These are phyloP conservation scores for Fraxinus excelsior DNA, from an alignment of 257 asterid genomes.

Conservation along the genomic window DNA sequence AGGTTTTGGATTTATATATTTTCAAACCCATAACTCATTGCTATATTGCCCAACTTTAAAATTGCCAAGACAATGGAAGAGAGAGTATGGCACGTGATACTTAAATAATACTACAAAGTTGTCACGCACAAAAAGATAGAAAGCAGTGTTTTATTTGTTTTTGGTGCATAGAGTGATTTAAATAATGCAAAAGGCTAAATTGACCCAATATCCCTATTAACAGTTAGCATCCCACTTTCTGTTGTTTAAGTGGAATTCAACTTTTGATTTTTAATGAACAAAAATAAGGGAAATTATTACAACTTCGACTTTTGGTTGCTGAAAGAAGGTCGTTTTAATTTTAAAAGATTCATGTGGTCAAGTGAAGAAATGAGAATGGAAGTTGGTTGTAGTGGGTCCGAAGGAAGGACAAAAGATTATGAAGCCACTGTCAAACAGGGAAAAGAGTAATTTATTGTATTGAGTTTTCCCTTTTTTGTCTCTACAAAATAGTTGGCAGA, in stretches of 20 bases:
- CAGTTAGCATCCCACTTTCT: slow-evolving; percentile 25
- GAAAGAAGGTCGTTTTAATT: not conserved
- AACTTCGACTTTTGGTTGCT: no score
- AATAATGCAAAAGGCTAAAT: slow-evolving; percentile 27
- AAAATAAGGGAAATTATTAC: no score
- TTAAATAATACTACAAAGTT: slow-evolving; percentile 17
- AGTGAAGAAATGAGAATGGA: not conserved
- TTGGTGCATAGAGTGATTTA: not conserved
- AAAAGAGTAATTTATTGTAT: not conserved
- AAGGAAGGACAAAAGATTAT: not conserved
- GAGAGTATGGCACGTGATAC: slow-evolving; percentile 34
- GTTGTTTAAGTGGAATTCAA: not conserved
- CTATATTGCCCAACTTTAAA: not conserved
- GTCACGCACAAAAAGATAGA: slow-evolving; percentile 45
- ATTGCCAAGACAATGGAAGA: slow-evolving; percentile 17
- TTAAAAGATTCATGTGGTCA: not conserved
- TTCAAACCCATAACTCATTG: slow-evolving; percentile 13
- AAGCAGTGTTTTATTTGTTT: not conserved
- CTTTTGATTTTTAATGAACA: slow-evolving; percentile 27
- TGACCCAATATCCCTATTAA: slow-evolving; percentile 26
- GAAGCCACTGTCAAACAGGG: slow-evolving; percentile 18
- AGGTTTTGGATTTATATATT: slow-evolving; percentile 14
- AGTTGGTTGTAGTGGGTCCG: not conserved
- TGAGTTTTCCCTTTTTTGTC: slow-evolving; percentile 11
- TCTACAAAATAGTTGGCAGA: not conserved